These are phyloP conservation scores for Tilletia horrida DNA, from an alignment of 1,284 basidiomycete genomes.

Conservation along the genomic window DNA sequence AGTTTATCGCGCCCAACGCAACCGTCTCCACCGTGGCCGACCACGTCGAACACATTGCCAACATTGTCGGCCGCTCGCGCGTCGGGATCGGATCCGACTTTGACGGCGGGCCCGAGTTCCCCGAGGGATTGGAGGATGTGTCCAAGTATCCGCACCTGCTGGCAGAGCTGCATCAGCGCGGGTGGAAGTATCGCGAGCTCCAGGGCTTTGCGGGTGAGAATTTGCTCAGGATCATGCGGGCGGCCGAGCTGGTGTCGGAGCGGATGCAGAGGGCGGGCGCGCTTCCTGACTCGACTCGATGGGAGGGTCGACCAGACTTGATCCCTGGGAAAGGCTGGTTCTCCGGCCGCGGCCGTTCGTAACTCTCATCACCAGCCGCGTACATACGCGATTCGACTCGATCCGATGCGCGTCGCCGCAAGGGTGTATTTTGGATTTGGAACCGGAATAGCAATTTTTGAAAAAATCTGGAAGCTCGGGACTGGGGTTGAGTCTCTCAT, in stretches of 20 bases:
- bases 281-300: slow-evolving; percentile 21
- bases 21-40: slow-evolving; percentile 26
- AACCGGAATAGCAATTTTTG: too few species aligned
- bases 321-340: slow-evolving; percentile 1
- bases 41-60: slow-evolving; percentile 30
- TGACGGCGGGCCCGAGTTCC: slow-evolving; percentile 23
- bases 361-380: too few species aligned
- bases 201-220: slow-evolving; percentile 26
- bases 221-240: slow-evolving; percentile 22
- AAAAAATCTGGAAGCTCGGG: too few species aligned
- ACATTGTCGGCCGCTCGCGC: slow-evolving; percentile 21
- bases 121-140: slow-evolving; percentile 27
- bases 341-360: background rate
- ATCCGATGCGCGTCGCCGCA: too few species aligned
- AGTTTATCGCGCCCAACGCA: slow-evolving; percentile 22
- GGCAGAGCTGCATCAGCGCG: slow-evolving; percentile 18
- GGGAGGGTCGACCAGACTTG: slow-evolving; percentile 20
- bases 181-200: slow-evolving; percentile 23
- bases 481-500: too few species aligned
- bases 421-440: too few species aligned
- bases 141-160: slow-evolving; percentile 24
- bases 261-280: background rate
- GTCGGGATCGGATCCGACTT: slow-evolving; percentile 31
- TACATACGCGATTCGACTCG: too few species aligned
- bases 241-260: slow-evolving; percentile 19